Evolutionary conservation across 129 eudicot species (phyloP), one percentile per base, ranked within the genome.

Genomic region (Silybum marianum): DNA sequence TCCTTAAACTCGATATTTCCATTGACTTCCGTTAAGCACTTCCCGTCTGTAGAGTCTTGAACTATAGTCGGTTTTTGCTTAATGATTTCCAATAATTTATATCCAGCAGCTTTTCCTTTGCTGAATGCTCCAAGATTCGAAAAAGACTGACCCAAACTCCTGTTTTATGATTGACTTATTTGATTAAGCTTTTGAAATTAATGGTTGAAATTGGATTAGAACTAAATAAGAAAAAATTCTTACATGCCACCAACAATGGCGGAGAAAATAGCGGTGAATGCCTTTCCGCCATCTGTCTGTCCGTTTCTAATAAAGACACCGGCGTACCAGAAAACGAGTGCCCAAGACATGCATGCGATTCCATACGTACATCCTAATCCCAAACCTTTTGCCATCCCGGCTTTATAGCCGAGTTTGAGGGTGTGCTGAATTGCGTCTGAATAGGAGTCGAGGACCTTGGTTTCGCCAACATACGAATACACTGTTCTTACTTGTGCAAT

Each of bases 181-280:
- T n/a, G 11, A 21, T 21, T 21, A 62, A 81, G 40, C 74, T 69
- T 80, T 19, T 9, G 30, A 74, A 72, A 16, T 54, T 24, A 9
- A 72, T 39, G 73, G 13, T 8, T 25, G 6, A 24, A 44, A 67
- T n/a, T 73, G 38, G 39, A 24, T 36, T 30, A 30, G 18, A 68
- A 25, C 21, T 21, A 40, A 28, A 9, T 25, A 48, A 28, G 48
- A 30, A 73, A 78, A 73, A 78, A n/a, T n/a, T 85, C 97, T 95
- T 93, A 95, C 99, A 95, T 93, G 93, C 99, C 99, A 86, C 99
- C 98, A 84, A 95, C 98, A 77, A 95, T 95, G 62, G 99, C 99
- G 36, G 99, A 95, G 88, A 95, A 95, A 74, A 95, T 92, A 36
- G 99, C 97, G 2, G 99, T 92, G 84, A 95, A 92, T 2, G 98